Evolutionary conservation across 345 rosid species (phyloP).

Genomic region (Laguncularia racemosa): DNA sequence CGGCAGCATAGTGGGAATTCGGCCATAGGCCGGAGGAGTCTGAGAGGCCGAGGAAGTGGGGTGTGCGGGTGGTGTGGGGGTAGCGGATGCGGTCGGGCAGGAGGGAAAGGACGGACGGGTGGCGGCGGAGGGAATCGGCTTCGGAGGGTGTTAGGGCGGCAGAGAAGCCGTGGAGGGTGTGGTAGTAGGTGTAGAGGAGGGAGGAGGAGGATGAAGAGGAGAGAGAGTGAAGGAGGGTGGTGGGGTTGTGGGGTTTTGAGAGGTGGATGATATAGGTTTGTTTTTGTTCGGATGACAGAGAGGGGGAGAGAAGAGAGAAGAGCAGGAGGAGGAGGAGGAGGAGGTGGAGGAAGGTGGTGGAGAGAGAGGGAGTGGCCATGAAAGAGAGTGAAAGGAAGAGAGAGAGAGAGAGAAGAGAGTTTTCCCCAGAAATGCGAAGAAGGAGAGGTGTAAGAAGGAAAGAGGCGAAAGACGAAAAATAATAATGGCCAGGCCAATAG

Average conservation of each 20-base stretch:
- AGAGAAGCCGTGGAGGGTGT: conserved; percentile 66
- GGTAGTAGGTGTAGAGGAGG: conserved; percentile 66
- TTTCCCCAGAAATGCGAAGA: too few species aligned
- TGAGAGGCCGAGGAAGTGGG: conserved; percentile 62
- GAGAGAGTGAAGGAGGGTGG: conserved; percentile 52
- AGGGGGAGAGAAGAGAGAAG: background rate
- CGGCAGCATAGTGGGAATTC: conserved; percentile 56
- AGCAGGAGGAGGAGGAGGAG: conserved; percentile 1
- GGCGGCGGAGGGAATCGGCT: conserved; percentile 28
- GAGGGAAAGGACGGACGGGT: conserved; percentile 55
- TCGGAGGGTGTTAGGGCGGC: conserved; percentile 54
- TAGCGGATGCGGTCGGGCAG: conserved; percentile 56
- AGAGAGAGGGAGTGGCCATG: conserved; percentile 8
- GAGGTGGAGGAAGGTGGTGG: conserved; percentile 1
- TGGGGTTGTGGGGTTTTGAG: conserved; percentile 51
- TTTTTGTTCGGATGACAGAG: background rate
- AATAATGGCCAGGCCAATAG: too few species aligned
- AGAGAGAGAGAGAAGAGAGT: too few species aligned
- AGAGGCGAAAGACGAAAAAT: too few species aligned
- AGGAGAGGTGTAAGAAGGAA: too few species aligned
- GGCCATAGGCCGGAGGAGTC: conserved; percentile 56
- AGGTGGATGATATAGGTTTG: conserved; percentile 61
- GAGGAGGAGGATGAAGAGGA: conserved; percentile 45
- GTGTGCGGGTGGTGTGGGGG: conserved; percentile 84
- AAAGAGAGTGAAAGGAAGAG: too few species aligned